Percentiles rank a stretch among this genome's conserved stretches.
Conservation (phyloP, 225 moss, liverwort and hornwort species). For the Bryum argenteum region DNA sequence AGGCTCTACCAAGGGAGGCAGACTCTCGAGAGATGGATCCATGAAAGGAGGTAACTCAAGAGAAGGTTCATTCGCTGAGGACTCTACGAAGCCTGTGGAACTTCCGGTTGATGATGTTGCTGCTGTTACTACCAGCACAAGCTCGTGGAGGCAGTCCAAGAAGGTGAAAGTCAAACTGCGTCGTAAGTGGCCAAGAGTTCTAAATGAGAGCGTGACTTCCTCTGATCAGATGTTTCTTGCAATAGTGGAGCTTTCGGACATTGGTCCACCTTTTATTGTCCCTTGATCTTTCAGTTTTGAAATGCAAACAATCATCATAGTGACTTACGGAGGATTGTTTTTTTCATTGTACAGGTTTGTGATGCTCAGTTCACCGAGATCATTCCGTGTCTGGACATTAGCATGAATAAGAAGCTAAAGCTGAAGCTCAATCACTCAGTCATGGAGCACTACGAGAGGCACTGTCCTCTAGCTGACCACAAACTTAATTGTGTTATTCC, state of each 20-base stretch:
- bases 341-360: constrained; percentile 66
- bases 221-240: constrained; percentile 5
- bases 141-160: constrained; percentile 60
- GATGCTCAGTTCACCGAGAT: constrained; percentile 66
- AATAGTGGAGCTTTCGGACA: constrained; percentile 1
- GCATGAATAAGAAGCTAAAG: constrained; percentile 70
- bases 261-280: neutral
- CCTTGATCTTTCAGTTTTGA: neutral
- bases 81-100: constrained; percentile 36
- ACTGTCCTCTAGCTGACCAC: constrained; percentile 78
- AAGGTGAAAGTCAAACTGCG: constrained; percentile 84
- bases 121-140: constrained; percentile 12
- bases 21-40: constrained; percentile 53
- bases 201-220: too few species aligned
- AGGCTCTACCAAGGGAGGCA: constrained; percentile 48
- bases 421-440: constrained; percentile 79
- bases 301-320: neutral
- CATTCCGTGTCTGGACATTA: constrained; percentile 82
- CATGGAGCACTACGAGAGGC: constrained; percentile 96
- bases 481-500: constrained; percentile 89
- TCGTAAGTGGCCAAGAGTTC: constrained; percentile 88
- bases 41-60: constrained; percentile 44
- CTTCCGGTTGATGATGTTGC: constrained; percentile 34
- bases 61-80: constrained; percentile 59
- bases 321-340: constrained; percentile 1